These are phyloP conservation scores for Colletotrichum cordylinicola DNA, from an alignment of 2,329 filamentous ascomycete species.

Conservation along the genomic window DNA sequence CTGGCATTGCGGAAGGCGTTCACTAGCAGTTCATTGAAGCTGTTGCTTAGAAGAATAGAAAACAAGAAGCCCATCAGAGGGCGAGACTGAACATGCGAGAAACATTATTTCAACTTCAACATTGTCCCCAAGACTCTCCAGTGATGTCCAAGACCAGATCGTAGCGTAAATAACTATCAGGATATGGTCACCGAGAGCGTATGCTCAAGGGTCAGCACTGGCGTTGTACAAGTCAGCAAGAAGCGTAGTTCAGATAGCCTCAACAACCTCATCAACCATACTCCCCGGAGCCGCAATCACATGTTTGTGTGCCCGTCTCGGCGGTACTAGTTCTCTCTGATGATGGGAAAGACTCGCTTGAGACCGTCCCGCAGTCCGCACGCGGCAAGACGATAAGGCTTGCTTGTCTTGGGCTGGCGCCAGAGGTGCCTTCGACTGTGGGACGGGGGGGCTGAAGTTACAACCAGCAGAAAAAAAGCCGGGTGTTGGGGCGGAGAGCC, in stretches of 20 bases:
- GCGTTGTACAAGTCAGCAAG: not conserved
- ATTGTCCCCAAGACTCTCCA: not conserved
- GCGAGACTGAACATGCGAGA: not conserved
- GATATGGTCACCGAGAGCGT: not conserved
- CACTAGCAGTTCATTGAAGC: not conserved
- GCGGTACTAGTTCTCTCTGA: no score
- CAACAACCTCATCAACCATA: not conserved
- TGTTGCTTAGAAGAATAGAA: constrained; percentile 8
- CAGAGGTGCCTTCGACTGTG: not conserved
- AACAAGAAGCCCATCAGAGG: not conserved
- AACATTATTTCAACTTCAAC: not conserved
- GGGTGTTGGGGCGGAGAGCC: constrained; percentile 15
- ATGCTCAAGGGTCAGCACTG: not conserved
- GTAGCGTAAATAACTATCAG: not conserved
- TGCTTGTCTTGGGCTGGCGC: not conserved
- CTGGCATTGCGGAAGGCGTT: constrained; percentile 17
- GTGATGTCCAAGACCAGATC: not conserved
- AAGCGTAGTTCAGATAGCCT: not conserved
- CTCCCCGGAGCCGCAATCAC: not conserved
- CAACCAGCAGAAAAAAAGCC: not conserved
- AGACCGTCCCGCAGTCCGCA: not conserved
- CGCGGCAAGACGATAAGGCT: not conserved
- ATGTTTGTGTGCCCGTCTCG: not conserved
- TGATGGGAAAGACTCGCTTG: not conserved
- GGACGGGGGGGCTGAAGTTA: not conserved